These are phyloP conservation scores for Zygosaccharomyces pseudorouxii DNA, from an alignment of 805 yeast species.

Conservation along the genomic window DNA sequence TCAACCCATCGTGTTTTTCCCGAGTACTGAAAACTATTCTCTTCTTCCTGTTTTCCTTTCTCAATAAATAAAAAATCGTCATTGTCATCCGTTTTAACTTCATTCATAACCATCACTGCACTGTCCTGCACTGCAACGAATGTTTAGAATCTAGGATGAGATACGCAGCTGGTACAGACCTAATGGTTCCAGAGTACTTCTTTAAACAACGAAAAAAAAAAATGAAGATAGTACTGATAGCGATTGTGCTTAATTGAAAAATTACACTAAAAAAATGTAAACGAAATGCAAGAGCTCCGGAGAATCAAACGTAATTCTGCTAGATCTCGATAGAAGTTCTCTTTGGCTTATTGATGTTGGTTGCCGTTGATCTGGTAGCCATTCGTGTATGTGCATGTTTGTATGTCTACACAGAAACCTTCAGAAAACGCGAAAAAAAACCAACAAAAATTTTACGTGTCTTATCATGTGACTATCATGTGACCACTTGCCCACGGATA, in stretches of 20 bases:
- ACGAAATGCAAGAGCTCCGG: too few relatives aligned
- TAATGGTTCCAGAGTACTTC: not conserved
- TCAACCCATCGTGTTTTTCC: constrained; percentile 11
- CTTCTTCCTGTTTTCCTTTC: not conserved
- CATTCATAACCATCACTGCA: not conserved
- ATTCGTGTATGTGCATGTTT: not conserved
- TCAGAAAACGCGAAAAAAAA: not conserved
- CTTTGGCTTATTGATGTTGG: not conserved
- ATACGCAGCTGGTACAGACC: not conserved
- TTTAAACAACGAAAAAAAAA: not conserved
- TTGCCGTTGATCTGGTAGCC: not conserved
- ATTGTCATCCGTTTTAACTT: not conserved
- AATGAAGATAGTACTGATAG: not conserved
- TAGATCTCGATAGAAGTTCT: not conserved
- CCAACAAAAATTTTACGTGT: not conserved
- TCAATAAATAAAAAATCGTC: not conserved
- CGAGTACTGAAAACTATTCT: not conserved
- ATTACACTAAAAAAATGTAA: too few relatives aligned
- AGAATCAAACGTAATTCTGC: not conserved
- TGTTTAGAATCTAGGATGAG: not conserved
- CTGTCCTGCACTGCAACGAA: not conserved
- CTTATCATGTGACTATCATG: too few relatives aligned
- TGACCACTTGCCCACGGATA: too few relatives aligned
- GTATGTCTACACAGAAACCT: not conserved
- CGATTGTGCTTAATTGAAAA: not conserved